A percentile compares a stretch with the other conserved stretches of the same genome.
Conservation (phyloP, 2,329 filamentous ascomycete genomes). For the Fusarium clavum region DNA sequence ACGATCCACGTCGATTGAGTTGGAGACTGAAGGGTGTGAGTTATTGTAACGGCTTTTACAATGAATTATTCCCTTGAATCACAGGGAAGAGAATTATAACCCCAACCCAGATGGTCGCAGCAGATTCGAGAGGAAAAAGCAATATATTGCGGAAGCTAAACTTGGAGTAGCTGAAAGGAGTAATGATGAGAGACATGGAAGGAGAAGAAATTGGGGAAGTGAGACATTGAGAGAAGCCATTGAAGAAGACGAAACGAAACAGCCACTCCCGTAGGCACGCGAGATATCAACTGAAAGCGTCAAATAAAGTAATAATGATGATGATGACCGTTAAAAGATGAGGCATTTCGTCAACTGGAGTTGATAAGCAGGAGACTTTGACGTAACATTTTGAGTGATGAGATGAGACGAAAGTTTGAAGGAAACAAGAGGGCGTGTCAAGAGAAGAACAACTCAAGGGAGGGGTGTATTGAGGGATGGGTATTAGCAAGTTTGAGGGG, state of each 20-base stretch:
- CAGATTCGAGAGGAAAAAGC: constrained; percentile 12
- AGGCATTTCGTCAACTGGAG: neutral
- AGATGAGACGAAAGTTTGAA: neutral
- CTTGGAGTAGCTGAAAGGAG: constrained; percentile 21
- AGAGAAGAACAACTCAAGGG: constrained; percentile 14
- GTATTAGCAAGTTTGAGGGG: constrained; percentile 12
- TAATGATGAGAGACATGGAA: constrained; percentile 24
- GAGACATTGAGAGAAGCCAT: constrained; percentile 33
- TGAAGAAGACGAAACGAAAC: constrained; percentile 21
- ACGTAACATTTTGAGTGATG: constrained; percentile 4
- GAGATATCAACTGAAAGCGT: neutral
- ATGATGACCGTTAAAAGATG: neutral
- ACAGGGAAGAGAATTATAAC: constrained; percentile 9
- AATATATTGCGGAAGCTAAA: constrained; percentile 26
- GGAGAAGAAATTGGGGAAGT: constrained; percentile 27
- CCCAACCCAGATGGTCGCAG: constrained; percentile 6
- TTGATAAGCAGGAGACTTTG: constrained; percentile 1
- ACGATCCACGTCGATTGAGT: constrained; percentile 3
- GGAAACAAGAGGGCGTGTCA: constrained; percentile 16
- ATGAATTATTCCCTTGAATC: neutral
- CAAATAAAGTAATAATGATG: neutral
- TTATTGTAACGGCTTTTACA: neutral
- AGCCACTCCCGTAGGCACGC: constrained; percentile 7
- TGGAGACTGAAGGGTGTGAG: constrained; percentile 3
- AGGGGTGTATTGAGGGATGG: constrained; percentile 34